phyloP scores from a whole-genome alignment of 169 alveolate species.

The Plasmodium adleri region DNA sequence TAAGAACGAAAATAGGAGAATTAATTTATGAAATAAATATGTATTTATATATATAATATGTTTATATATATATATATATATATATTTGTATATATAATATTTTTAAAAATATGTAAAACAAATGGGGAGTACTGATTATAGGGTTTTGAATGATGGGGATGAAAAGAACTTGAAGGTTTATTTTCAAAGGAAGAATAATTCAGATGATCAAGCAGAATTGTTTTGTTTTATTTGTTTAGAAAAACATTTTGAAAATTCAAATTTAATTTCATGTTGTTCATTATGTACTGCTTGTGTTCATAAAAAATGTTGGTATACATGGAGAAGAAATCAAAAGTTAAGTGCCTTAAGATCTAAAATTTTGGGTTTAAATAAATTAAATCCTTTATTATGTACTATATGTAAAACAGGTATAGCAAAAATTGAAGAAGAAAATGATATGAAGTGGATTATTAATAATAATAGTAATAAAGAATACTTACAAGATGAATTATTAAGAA shows the following conservation, averaged over 20 bases:
- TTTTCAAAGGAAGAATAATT: constrained; percentile 19
- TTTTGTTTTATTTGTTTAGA: constrained; percentile 75
- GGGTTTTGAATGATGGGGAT: background rate
- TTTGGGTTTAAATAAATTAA: constrained; percentile 46
- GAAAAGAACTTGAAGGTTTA: constrained; percentile 1
- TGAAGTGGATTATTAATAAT: constrained; percentile 32
- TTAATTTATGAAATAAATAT: background rate
- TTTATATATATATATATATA: constrained; percentile 1
- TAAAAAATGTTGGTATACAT: constrained; percentile 70
- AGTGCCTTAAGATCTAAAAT: constrained; percentile 65
- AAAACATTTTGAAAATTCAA: constrained; percentile 26
- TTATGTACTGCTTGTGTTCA: constrained; percentile 75
- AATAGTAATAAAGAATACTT: constrained; percentile 55
- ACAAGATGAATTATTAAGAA: constrained; percentile 71
- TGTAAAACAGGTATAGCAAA: constrained; percentile 76
- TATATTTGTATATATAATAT: constrained; percentile 1
- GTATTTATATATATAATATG: constrained; percentile 3
- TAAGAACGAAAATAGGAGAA: background rate
- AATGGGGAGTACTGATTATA: constrained; percentile 40
- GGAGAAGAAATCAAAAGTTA: constrained; percentile 52
- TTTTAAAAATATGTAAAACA: background rate
- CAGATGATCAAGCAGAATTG: constrained; percentile 56
- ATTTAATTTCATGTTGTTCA: constrained; percentile 61
- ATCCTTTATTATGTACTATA: constrained; percentile 71
- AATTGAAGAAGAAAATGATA: constrained; percentile 68